These are phyloP conservation scores for Grosmannia serpens DNA, from an alignment of 2,329 filamentous ascomycete species.

Conservation along the genomic window DNA sequence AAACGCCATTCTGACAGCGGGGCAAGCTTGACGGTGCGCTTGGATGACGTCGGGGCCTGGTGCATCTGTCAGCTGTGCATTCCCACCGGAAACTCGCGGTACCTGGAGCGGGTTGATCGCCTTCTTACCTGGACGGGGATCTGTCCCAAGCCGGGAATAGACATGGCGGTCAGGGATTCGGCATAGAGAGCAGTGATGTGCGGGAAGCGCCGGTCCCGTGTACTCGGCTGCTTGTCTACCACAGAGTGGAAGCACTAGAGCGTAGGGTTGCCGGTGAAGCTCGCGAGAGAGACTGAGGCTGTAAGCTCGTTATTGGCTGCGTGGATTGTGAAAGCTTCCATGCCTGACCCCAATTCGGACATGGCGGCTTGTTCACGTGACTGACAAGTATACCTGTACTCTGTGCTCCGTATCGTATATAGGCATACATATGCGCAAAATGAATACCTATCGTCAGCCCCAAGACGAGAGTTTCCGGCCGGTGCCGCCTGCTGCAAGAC, in stretches of 20 bases:
- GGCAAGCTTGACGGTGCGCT: slow-evolving; percentile 39
- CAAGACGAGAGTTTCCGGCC: not conserved
- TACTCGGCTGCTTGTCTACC: not conserved
- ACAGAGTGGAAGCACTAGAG: not conserved
- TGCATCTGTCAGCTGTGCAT: not conserved
- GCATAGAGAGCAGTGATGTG: not conserved
- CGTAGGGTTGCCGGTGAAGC: not conserved
- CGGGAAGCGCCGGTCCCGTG: not conserved
- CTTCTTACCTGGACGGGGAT: slow-evolving; percentile 45
- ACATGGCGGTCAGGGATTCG: slow-evolving; percentile 35
- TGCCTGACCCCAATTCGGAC: not conserved
- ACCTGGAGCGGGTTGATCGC: not conserved
- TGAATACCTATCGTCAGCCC: not conserved
- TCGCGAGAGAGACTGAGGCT: not conserved
- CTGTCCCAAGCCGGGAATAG: slow-evolving; percentile 63
- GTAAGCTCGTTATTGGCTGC: not conserved
- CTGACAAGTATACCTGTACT: not conserved
- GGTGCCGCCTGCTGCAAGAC: not conserved
- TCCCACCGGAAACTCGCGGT: not conserved
- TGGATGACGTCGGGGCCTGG: slow-evolving; percentile 26
- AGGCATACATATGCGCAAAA: not conserved
- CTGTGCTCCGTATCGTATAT: not conserved
- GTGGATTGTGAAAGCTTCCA: not conserved
- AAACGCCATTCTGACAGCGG: slow-evolving; percentile 70
- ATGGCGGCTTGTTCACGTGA: not conserved